A percentile compares a stretch with the other conserved stretches of the same genome.
Evolutionary conservation across 352 stramenopile genomes (phyloP).

Genomic region (Pythium myriotylum): DNA sequence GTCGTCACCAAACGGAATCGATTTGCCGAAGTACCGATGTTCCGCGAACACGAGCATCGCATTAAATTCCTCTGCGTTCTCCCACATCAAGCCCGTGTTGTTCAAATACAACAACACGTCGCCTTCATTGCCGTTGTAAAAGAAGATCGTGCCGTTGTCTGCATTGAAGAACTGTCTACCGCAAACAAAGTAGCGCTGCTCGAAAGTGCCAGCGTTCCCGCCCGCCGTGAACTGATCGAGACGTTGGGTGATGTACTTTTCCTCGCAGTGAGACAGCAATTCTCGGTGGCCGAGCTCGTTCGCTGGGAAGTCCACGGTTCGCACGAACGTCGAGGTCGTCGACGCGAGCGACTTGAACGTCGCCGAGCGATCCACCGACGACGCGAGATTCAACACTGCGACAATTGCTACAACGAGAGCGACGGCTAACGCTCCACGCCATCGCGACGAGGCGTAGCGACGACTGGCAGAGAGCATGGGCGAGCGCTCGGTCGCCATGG

Average conservation of each 20-base stretch:
- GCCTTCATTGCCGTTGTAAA: conserved; percentile 93
- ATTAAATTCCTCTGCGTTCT: conserved; percentile 63
- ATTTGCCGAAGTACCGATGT: conserved; percentile 80
- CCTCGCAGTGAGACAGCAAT: conserved; percentile 58
- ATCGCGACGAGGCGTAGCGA: neutral
- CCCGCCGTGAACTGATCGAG: conserved; percentile 74
- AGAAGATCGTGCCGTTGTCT: conserved; percentile 84
- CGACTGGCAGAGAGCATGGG: conserved; percentile 16
- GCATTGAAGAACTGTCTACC: conserved; percentile 50
- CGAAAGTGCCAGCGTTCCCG: conserved; percentile 49
- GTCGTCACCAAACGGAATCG: conserved; percentile 58
- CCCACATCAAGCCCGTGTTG: conserved; percentile 75
- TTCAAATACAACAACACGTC: conserved; percentile 69
- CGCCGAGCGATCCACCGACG: conserved; percentile 3
- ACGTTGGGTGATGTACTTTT: conserved; percentile 72
- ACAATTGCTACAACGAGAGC: conserved; percentile 12
- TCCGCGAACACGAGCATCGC: conserved; percentile 77
- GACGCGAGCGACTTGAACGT: neutral
- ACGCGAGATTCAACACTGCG: conserved; percentile 9
- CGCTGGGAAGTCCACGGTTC: conserved; percentile 23
- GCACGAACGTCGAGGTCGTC: conserved; percentile 15
- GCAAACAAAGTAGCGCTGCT: conserved; percentile 91
- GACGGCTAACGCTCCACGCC: conserved; percentile 10
- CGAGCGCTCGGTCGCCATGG: conserved; percentile 17
- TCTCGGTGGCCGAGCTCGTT: conserved; percentile 45